Evolutionary conservation across 2,329 filamentous ascomycete genomes (phyloP).

Genomic region (Fusarium pilosicola): DNA sequence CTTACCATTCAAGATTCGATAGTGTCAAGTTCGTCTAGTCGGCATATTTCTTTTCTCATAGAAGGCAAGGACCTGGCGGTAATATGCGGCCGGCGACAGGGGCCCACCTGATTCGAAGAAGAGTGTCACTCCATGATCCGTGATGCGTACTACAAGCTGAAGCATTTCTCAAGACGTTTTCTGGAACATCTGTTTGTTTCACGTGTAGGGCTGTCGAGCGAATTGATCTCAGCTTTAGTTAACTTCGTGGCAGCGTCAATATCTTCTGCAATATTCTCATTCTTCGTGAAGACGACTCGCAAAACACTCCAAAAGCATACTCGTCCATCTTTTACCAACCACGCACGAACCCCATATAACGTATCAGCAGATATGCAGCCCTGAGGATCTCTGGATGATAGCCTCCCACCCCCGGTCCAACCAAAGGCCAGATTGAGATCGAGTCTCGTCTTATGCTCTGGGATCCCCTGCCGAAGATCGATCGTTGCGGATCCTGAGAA

Average conservation of each 20-base stretch:
- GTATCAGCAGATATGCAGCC: background rate
- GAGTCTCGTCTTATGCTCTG: background rate
- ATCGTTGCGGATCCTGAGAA: constrained; percentile 37
- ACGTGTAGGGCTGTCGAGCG: background rate
- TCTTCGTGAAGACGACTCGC: background rate
- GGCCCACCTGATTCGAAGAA: constrained; percentile 18
- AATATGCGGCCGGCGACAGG: constrained; percentile 6
- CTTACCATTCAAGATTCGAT: background rate
- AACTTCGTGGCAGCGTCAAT: background rate
- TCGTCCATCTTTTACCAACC: background rate
- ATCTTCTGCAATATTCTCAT: too few relatives aligned
- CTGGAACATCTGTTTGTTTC: background rate
- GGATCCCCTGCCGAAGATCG: constrained; percentile 28
- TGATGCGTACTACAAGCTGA: background rate
- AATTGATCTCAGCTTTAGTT: background rate
- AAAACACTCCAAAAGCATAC: background rate
- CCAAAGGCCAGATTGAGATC: background rate
- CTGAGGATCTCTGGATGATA: background rate
- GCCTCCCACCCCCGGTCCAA: background rate
- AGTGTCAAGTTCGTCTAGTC: background rate
- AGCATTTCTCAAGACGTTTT: background rate
- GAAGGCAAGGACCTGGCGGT: background rate
- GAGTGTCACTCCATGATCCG: background rate
- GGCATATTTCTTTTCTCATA: background rate
- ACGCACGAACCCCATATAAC: background rate